Percentiles rank a stretch among this genome's conserved stretches.
Conservation (phyloP, 768 basidiomycete species). For the Boletus pseudopeckii region DNA sequence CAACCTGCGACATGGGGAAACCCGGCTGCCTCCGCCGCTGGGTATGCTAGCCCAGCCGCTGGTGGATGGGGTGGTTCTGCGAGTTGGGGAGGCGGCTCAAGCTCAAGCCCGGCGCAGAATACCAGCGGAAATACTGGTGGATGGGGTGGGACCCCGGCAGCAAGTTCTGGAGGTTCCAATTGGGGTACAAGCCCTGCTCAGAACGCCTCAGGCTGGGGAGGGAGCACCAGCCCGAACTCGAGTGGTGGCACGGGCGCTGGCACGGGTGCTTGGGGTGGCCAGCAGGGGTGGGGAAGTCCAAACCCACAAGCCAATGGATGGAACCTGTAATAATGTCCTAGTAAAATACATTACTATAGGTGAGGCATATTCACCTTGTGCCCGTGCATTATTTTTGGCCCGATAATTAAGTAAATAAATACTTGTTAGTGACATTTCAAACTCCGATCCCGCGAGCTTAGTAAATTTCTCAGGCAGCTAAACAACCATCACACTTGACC, state of each 20-base stretch:
- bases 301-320: slow-evolving; percentile 52
- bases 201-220: slow-evolving; percentile 34
- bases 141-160: slow-evolving; percentile 27
- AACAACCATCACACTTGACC: neutral
- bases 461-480: slow-evolving; percentile 8
- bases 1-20: slow-evolving; percentile 27
- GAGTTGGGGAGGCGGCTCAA: slow-evolving; percentile 26
- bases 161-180: slow-evolving; percentile 22
- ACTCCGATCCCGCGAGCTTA: slow-evolving; percentile 23
- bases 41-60: slow-evolving; percentile 30
- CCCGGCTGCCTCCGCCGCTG: slow-evolving; percentile 29
- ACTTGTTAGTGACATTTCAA: slow-evolving; percentile 3
- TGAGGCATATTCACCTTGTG: too few relatives aligned
- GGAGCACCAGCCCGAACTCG: slow-evolving; percentile 31
- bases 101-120: slow-evolving; percentile 27
- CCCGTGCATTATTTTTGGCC: neutral
- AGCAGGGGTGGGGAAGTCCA: slow-evolving; percentile 49
- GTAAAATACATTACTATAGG: too few relatives aligned
- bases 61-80: slow-evolving; percentile 30
- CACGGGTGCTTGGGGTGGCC: slow-evolving; percentile 28
- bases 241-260: slow-evolving; percentile 14
- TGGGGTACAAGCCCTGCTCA: slow-evolving; percentile 34
- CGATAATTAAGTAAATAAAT: too few relatives aligned
- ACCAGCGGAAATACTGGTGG: slow-evolving; percentile 15
- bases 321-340: slow-evolving; percentile 38